phyloP scores from a whole-genome alignment of 345 rosid species.

The Dovyalis caffra region DNA sequence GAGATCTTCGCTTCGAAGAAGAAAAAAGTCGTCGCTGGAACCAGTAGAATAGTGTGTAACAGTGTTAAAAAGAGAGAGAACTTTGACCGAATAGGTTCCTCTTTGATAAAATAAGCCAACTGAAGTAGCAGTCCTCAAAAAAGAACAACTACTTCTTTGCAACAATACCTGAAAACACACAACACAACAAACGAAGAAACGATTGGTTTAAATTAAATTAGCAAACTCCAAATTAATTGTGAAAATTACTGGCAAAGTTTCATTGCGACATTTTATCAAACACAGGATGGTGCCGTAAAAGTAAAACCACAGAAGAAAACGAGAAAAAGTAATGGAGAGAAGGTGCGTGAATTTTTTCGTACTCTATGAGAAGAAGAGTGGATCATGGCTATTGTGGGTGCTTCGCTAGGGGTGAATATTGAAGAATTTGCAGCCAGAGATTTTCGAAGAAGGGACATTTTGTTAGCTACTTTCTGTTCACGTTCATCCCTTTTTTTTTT shows the following conservation, averaged over 20 bases:
- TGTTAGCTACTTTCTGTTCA: neutral
- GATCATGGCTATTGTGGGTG: slow-evolving; percentile 50
- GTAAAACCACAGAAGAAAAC: too few species aligned
- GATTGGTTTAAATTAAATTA: too few species aligned
- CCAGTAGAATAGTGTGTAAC: slow-evolving; percentile 37
- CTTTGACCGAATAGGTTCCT: too few species aligned
- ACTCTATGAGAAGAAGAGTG: slow-evolving; percentile 70
- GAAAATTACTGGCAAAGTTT: neutral
- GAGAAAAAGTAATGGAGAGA: neutral
- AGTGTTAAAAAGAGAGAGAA: slow-evolving; percentile 46
- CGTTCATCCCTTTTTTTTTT: neutral
- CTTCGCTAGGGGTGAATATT: slow-evolving; percentile 40
- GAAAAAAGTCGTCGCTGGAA: slow-evolving; percentile 38
- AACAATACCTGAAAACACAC: slow-evolving; percentile 49
- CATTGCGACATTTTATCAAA: slow-evolving; percentile 36
- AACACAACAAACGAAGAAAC: too few species aligned
- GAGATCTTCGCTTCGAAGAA: slow-evolving; percentile 70
- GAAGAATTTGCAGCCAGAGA: slow-evolving; percentile 33
- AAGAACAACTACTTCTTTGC: slow-evolving; percentile 45
- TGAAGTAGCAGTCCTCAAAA: slow-evolving; percentile 44
- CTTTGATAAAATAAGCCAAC: slow-evolving; percentile 36
- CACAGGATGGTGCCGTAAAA: slow-evolving; percentile 32
- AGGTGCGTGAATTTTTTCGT: neutral
- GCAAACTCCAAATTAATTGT: too few species aligned
- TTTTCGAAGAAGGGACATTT: slow-evolving; percentile 51